Percentiles rank a stretch among this genome's conserved stretches.
These are phyloP conservation scores for Arthroderma sp. DNA, from an alignment of 2,329 filamentous ascomycete species.

Conservation along the genomic window DNA sequence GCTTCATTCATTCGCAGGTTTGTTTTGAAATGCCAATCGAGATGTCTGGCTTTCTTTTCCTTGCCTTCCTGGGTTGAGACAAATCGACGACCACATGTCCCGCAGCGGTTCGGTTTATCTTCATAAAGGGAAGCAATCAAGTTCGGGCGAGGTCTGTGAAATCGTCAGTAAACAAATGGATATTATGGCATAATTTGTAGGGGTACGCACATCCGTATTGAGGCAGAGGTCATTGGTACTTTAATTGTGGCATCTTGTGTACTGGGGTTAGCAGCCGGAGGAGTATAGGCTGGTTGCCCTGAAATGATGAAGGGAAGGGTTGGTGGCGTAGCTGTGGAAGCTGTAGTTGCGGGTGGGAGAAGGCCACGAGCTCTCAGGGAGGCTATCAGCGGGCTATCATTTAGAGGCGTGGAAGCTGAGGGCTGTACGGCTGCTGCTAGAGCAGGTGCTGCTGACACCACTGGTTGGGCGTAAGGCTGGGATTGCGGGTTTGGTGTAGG, in stretches of 20 bases:
- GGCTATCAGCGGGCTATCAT: constrained; percentile 52
- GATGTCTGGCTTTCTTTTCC: constrained; percentile 75
- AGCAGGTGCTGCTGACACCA: constrained; percentile 38
- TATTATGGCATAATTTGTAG: neutral
- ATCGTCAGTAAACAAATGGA: neutral
- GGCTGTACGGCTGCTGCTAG: constrained; percentile 26
- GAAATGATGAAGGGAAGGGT: constrained; percentile 33
- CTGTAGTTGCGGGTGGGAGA: constrained; percentile 39
- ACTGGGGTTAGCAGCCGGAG: constrained; percentile 26
- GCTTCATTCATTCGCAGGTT: constrained; percentile 81
- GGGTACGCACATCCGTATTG: constrained; percentile 57
- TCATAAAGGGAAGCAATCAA: constrained; percentile 67
- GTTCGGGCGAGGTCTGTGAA: constrained; percentile 55
- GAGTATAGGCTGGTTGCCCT: constrained; percentile 27
- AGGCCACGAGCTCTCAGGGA: constrained; percentile 58
- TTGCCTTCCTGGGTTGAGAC: constrained; percentile 62
- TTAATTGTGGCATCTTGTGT: constrained; percentile 23
- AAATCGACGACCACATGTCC: constrained; percentile 84
- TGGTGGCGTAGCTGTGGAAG: constrained; percentile 32
- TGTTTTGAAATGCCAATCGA: constrained; percentile 97
- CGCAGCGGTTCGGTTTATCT: constrained; percentile 72
- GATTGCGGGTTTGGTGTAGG: constrained; percentile 37
- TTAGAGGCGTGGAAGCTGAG: constrained; percentile 29
- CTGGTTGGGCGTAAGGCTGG: constrained; percentile 44
- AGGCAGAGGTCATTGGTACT: constrained; percentile 50